phyloP scores from a whole-genome alignment of 345 rosid species.

The Microthlaspi erraticum region DNA sequence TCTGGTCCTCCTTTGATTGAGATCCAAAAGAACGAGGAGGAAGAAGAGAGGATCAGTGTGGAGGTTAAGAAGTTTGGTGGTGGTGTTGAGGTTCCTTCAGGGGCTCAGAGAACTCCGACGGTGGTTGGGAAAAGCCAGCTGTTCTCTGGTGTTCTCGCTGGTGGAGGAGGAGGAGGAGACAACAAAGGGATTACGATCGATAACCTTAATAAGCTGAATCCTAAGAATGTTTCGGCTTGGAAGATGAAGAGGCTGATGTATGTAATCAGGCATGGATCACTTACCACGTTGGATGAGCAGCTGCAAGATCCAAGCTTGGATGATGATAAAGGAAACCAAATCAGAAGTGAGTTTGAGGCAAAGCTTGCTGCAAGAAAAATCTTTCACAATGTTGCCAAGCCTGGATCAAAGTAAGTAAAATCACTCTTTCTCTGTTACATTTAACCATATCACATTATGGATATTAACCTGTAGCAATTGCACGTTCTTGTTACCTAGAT shows the following conservation, averaged over 20 bases:
- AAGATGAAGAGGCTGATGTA: conserved; percentile 75
- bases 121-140: conserved; percentile 44
- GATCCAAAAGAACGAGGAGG: conserved; percentile 55
- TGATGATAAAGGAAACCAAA: conserved; percentile 58
- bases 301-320: conserved; percentile 46
- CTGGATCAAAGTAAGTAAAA: conserved; percentile 46
- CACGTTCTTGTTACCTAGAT: conserved; percentile 43
- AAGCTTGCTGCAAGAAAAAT: conserved; percentile 53
- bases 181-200: conserved; percentile 55
- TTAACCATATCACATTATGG: not conserved
- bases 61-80: conserved; percentile 53
- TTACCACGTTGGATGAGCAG: conserved; percentile 72
- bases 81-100: conserved; percentile 37
- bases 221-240: conserved; percentile 76
- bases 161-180: conserved; percentile 42
- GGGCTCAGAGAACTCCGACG: conserved; percentile 41
- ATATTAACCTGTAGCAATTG: not conserved
- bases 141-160: conserved; percentile 47
- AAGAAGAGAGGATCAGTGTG: conserved; percentile 47
- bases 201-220: conserved; percentile 57
- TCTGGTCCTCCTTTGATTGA: conserved; percentile 72
- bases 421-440: not conserved
- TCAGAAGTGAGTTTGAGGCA: conserved; percentile 63
- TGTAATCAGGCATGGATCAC: conserved; percentile 60
- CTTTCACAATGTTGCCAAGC: conserved; percentile 60